Percentiles rank a stretch among this genome's conserved stretches.
Conservation (phyloP, 805 yeast species). For the Sugiyamaella lignohabitans region DNA sequence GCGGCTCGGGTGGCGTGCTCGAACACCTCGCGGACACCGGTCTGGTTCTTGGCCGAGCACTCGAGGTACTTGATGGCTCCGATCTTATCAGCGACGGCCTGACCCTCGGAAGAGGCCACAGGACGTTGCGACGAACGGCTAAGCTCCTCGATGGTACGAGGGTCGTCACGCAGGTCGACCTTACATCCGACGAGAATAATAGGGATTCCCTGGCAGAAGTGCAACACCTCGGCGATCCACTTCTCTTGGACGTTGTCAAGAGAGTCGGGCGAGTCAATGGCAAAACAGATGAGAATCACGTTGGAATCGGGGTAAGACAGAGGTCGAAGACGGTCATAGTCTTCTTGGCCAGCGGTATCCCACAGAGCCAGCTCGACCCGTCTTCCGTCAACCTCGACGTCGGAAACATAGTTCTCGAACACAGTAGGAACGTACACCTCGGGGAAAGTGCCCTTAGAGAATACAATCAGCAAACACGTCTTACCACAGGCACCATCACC, state of each 20-base stretch:
- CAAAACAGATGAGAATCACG: conserved; percentile 86
- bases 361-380: conserved; percentile 89
- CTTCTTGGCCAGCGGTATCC: conserved; percentile 99
- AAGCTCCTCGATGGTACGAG: conserved; percentile 65
- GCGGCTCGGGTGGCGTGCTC: conserved; percentile 92
- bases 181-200: conserved; percentile 90
- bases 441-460: conserved; percentile 85
- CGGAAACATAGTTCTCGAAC: conserved; percentile 95
- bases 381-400: conserved; percentile 86
- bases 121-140: conserved; percentile 73
- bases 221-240: conserved; percentile 91
- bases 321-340: conserved; percentile 89
- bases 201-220: conserved; percentile 92
- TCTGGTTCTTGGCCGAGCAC: conserved; percentile 88
- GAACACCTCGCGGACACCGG: conserved; percentile 88
- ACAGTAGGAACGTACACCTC: conserved; percentile 95
- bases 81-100: conserved; percentile 79
- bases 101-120: conserved; percentile 75
- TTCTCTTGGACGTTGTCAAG: conserved; percentile 90
- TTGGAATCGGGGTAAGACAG: conserved; percentile 88
- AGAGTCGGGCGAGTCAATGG: conserved; percentile 86
- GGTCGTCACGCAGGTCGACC: conserved; percentile 80
- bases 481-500: conserved; percentile 99
- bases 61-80: conserved; percentile 83
- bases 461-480: conserved; percentile 79